Evolutionary conservation across 2,329 filamentous ascomycete genomes (phyloP).

Genomic region (Colletotrichum tanaceti): DNA sequence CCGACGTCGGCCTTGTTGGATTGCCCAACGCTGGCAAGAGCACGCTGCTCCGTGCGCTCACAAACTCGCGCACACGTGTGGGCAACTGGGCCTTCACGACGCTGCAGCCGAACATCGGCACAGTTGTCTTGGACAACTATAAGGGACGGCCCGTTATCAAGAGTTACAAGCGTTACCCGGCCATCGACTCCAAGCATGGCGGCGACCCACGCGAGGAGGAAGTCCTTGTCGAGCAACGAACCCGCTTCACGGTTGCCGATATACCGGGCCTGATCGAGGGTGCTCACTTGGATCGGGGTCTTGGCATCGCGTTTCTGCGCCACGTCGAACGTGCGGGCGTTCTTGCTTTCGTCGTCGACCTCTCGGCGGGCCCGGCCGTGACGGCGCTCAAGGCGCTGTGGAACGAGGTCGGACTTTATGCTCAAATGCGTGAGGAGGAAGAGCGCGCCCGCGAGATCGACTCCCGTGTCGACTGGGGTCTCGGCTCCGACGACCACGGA

Average conservation of each 20-base stretch:
- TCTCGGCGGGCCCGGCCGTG: conserved; percentile 83
- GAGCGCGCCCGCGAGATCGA: conserved; percentile 74
- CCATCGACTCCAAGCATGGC: conserved; percentile 49
- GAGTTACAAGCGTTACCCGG: conserved; percentile 48
- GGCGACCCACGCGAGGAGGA: conserved; percentile 54
- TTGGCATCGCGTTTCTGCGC: conserved; percentile 90
- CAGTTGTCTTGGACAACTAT: conserved; percentile 90
- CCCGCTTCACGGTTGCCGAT: conserved; percentile 92
- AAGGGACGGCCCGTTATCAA: conserved; percentile 74
- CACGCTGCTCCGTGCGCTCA: conserved; percentile 87
- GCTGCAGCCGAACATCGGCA: conserved; percentile 93
- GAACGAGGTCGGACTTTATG: conserved; percentile 91
- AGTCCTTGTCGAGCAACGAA: conserved; percentile 68
- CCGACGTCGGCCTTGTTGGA: conserved; percentile 93
- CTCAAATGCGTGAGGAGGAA: conserved; percentile 78
- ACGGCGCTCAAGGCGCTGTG: conserved; percentile 83
- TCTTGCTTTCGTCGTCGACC: conserved; percentile 92
- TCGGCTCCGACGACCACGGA: conserved; percentile 58
- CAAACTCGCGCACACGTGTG: conserved; percentile 87
- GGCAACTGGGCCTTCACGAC: conserved; percentile 98
- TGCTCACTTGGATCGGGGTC: conserved; percentile 89
- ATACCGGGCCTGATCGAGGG: conserved; percentile 94
- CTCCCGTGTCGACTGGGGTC: conserved; percentile 66
- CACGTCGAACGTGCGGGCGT: conserved; percentile 95
- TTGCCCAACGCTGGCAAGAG: conserved; percentile 97